phyloP scores from a whole-genome alignment of 2,329 filamentous ascomycete genomes.

The Thelonectria rubi region DNA sequence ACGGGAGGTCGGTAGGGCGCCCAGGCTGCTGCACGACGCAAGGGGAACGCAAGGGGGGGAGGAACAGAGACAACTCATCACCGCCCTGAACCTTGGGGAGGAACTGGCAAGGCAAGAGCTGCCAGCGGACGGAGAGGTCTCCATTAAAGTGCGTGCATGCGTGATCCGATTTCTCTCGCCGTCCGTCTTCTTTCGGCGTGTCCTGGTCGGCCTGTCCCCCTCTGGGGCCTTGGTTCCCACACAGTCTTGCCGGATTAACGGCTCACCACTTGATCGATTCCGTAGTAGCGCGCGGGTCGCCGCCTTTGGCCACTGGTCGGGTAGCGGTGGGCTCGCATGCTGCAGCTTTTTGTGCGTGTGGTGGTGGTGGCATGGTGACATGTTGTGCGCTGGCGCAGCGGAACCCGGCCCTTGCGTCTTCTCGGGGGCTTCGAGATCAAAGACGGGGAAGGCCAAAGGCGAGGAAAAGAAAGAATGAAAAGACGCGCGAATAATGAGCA shows the following conservation, averaged over 20 bases:
- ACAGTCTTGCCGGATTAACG: constrained; percentile 18
- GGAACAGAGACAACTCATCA: constrained; percentile 35
- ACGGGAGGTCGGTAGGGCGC: not conserved
- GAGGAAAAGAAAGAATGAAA: not conserved
- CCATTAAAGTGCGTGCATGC: constrained; percentile 27
- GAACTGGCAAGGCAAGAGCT: not conserved
- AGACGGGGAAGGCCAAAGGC: too few species aligned
- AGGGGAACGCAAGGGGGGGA: constrained; percentile 15
- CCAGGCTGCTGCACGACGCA: constrained; percentile 14
- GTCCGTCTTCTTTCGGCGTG: not conserved
- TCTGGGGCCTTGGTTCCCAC: not conserved
- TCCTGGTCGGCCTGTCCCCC: not conserved
- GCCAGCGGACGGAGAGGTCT: constrained; percentile 1
- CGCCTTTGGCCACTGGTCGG: constrained; percentile 13
- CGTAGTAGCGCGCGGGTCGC: constrained; percentile 38
- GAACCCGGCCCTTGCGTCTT: not conserved
- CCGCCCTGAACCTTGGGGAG: constrained; percentile 17
- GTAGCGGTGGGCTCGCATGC: constrained; percentile 17
- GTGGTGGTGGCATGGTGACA: constrained; percentile 16
- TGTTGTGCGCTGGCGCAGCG: constrained; percentile 11
- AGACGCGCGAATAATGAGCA: constrained; percentile 4
- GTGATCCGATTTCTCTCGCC: constrained; percentile 16
- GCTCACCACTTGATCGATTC: constrained; percentile 22
- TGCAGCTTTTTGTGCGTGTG: too few species aligned
- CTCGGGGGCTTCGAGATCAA: not conserved